A percentile compares a stretch with the other conserved stretches of the same genome.
Evolutionary conservation across 2,329 filamentous ascomycete species (phyloP).

Genomic region (Cladophialophora exuberans): DNA sequence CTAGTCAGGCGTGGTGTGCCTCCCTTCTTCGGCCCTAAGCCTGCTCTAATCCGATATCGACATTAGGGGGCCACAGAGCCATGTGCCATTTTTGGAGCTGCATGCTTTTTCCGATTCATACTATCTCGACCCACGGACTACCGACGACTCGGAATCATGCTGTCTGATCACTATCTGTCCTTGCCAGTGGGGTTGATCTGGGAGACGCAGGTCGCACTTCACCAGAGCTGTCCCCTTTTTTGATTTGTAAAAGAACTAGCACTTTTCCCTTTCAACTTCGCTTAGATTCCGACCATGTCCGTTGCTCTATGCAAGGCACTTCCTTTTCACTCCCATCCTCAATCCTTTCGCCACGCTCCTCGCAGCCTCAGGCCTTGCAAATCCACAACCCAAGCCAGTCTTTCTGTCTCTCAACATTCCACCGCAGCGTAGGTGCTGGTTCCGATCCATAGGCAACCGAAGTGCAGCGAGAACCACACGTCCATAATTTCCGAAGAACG

Average conservation of each 20-base stretch:
- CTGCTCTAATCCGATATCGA: neutral
- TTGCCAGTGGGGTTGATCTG: no score
- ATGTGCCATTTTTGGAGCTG: conserved; percentile 14
- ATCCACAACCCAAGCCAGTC: conserved; percentile 42
- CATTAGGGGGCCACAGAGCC: neutral
- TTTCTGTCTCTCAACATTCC: conserved; percentile 45
- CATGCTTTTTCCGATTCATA: no score
- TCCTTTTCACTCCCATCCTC: neutral
- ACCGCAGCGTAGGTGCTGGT: conserved; percentile 50
- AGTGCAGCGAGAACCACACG: conserved; percentile 47
- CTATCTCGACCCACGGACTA: neutral
- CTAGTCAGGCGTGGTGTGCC: neutral
- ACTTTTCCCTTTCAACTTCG: neutral
- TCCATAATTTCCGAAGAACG: conserved; percentile 59
- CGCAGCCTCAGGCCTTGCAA: conserved; percentile 12
- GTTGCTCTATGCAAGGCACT: neutral
- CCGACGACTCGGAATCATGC: no score
- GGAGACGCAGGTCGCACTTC: no score
- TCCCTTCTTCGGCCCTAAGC: neutral
- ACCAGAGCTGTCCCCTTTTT: no score
- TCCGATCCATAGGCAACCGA: conserved; percentile 39
- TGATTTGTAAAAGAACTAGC: no score
- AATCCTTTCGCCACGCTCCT: neutral
- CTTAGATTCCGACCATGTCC: neutral
- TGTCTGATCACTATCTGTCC: neutral